Base-by-base conservation (phyloP, 1,139 yeast species). In the Hemisphaericaspora xylofermentans region DNA sequence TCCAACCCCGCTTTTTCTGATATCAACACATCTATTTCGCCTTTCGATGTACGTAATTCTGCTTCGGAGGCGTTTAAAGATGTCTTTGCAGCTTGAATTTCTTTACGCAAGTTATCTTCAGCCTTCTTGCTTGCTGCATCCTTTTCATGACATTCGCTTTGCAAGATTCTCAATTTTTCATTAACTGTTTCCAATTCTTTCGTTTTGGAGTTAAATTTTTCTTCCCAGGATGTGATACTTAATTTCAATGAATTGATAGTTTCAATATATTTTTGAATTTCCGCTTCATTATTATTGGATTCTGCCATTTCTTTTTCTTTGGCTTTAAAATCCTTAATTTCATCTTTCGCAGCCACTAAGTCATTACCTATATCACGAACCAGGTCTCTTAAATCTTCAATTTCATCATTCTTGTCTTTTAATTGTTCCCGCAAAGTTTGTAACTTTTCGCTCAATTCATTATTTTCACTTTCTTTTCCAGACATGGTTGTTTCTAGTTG, bases 281-380 rank as follows among this genome's bases (percentile, higher is more conserved):
- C 25, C 2, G 34, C 15, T 18, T 31, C 34, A 18, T 31, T 18
- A 4, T 7, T n/a, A 4, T 6, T 17, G 6, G 33, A 17, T 4
- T 5, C 15, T 3, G 24, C 4, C 4, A 25, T 5, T 15, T 33
- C 22, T 21, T 36, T 35, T 9, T 15, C 18, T 6, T 37, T 45
- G 36, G 40, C 39, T 41, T 51, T 56, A 41, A 56, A 50, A 13
- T 49, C 54, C 41, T 66, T 64, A 15, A 67, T 45, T 43, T 68
- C 52, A 31, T 76, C 82, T 45, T 70, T 70, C 0, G 81, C 71
- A 1, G 69, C 65, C 0, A 88, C 94, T 19, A 88, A 67, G 39
- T 87, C 94, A 52, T 84, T 78, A 1, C 96, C 96, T 16, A 88
- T 73, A 38, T 78, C 80, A 49, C 76, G 76, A 38, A 88, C 61